These are phyloP conservation scores for Camillea tinctor DNA, from an alignment of 2,329 filamentous ascomycete genomes.

Conservation along the genomic window DNA sequence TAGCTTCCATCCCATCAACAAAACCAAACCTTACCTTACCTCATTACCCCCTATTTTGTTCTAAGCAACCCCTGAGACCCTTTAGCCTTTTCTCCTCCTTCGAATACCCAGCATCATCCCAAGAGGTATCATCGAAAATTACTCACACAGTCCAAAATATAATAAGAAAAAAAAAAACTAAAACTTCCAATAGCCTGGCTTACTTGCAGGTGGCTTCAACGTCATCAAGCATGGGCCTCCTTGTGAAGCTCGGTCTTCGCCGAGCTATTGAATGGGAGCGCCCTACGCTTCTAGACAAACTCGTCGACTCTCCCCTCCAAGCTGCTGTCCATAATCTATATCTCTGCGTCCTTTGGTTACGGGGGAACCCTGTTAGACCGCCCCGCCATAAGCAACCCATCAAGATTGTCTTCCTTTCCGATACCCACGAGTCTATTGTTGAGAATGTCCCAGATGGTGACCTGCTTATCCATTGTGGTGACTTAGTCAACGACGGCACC, in stretches of 20 bases:
- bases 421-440: slow-evolving; percentile 72
- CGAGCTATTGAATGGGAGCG: slow-evolving; percentile 48
- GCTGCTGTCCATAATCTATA: slow-evolving; percentile 63
- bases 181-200: background rate
- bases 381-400: slow-evolving; percentile 57
- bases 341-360: slow-evolving; percentile 62
- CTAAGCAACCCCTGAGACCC: no score
- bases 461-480: slow-evolving; percentile 85
- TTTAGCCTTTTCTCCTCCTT: no score
- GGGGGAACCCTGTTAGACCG: slow-evolving; percentile 62
- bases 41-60: no score
- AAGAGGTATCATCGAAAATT: no score
- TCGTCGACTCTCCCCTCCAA: slow-evolving; percentile 68
- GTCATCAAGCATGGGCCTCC: slow-evolving; percentile 41
- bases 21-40: no score
- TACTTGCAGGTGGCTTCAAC: background rate
- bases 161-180: no score
- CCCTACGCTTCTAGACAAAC: slow-evolving; percentile 56
- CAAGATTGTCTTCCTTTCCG: slow-evolving; percentile 82
- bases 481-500: slow-evolving; percentile 74
- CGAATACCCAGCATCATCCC: no score
- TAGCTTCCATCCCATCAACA: no score
- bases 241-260: slow-evolving; percentile 46
- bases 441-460: slow-evolving; percentile 71
- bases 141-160: background rate